Base-by-base conservation (phyloP, 1,139 yeast species). In the Zygoascus hellenicus region DNA sequence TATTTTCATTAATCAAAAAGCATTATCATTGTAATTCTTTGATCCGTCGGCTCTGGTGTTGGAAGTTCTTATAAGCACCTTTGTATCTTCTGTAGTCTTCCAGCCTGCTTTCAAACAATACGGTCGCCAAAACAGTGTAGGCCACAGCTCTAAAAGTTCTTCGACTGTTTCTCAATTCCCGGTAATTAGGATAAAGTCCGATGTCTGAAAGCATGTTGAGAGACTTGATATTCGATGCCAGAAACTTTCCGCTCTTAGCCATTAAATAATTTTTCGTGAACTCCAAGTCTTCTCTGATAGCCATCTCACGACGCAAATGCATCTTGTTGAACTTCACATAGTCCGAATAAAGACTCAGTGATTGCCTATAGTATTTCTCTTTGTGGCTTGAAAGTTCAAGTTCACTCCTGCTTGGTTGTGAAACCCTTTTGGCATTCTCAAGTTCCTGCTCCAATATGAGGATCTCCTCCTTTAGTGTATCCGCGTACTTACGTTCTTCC, bases 51-150 rank as follows among this genome's bases (percentile, higher is more conserved):
- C 34, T 28, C 13, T 32, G 34, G 14, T 42, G 44, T 29, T 43
- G 46, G 38, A 46, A 46, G 34, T 42, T 22, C 19, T 41, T 41
- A 17, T 35, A 37, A 15, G 29, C 46, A 30, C 31, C 19, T 19
- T 47, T 26, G 45, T 50, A 50, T 4, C 39, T 43, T 15, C 47
- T 49, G 38, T 38, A 45, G 19, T 22, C 45, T 37, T 66, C 62
- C 5, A 57, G 54, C 48, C 80, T 61, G 39, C 68, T 72, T 54
- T 67, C 72, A 22, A 83, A 68, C 48, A 81, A 66, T 6, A 81
- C 75, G 33, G 71, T 67, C 1, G 86, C 83, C 51, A 82, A 63
- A 5, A 81, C 86, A 52, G 75, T 70, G 49, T 70, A 68, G 5
- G 83, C 80, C 38, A 75, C 63, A 2, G 64, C 62, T 42, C 59